phyloP scores from a whole-genome alignment of 2,329 filamentous ascomycete genomes.

The Xylaria sp. region DNA sequence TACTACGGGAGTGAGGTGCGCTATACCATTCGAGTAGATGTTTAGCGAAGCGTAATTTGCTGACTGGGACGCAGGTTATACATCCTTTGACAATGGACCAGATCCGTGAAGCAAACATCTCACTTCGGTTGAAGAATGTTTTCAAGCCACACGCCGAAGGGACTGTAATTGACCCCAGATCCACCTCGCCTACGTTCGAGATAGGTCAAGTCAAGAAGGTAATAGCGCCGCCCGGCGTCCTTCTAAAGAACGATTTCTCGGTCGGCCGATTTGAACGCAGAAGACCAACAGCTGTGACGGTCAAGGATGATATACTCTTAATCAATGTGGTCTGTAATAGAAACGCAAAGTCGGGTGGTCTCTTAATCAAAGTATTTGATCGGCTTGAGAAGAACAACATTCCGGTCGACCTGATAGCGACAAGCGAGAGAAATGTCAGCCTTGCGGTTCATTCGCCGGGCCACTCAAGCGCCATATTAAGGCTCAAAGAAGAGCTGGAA shows the following conservation, averaged over 20 bases:
- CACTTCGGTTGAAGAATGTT: conserved; percentile 74
- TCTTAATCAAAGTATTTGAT: conserved; percentile 47
- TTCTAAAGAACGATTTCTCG: conserved; percentile 48
- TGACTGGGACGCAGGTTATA: conserved; percentile 67
- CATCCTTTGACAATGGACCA: conserved; percentile 87
- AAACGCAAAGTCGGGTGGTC: conserved; percentile 48
- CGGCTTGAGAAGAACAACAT: conserved; percentile 48
- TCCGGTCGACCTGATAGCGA: conserved; percentile 46
- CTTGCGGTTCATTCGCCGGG: conserved; percentile 45
- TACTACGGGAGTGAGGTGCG: conserved; percentile 70
- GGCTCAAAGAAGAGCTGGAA: conserved; percentile 46
- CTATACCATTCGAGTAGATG: not conserved
- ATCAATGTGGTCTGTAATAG: conserved; percentile 48
- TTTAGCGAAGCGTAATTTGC: conserved; percentile 10
- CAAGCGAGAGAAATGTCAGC: conserved; percentile 48
- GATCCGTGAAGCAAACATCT: conserved; percentile 69
- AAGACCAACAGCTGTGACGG: conserved; percentile 47
- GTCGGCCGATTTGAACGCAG: conserved; percentile 46
- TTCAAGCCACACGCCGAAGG: conserved; percentile 71
- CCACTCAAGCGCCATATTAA: conserved; percentile 39
- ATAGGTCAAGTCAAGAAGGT: conserved; percentile 33
- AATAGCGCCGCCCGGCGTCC: conserved; percentile 44
- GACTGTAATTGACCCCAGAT: conserved; percentile 70
- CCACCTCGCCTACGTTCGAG: conserved; percentile 31
- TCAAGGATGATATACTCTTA: conserved; percentile 48